Evolutionary conservation across 2,329 filamentous ascomycete species (phyloP).

Genomic region (Epichloe glyceriae): DNA sequence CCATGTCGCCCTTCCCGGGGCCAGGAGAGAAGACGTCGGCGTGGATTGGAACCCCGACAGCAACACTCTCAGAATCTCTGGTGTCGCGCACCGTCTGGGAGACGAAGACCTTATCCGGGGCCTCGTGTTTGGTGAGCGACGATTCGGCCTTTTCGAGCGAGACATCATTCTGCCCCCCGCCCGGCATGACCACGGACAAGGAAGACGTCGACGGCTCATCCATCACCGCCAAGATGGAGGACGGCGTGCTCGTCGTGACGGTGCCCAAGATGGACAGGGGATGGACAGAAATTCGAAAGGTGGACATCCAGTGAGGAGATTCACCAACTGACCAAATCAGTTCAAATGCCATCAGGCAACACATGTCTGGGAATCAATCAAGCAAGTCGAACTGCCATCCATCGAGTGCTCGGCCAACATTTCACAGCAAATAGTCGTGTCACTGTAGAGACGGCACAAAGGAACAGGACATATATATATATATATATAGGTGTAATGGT

Average conservation of each 20-base stretch:
- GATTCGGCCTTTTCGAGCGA: conserved; percentile 62
- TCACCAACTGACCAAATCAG: no score
- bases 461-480: not conserved
- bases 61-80: conserved; percentile 51
- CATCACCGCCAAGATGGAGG: conserved; percentile 65
- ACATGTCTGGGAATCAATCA: no score
- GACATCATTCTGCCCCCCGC: conserved; percentile 48
- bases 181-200: conserved; percentile 23
- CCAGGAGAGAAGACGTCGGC: conserved; percentile 64
- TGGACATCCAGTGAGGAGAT: conserved; percentile 37
- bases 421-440: no score
- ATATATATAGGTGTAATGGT: no score
- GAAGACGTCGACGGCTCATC: conserved; percentile 51
- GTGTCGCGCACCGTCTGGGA: conserved; percentile 60
- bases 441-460: no score
- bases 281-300: conserved; percentile 49
- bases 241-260: conserved; percentile 64
- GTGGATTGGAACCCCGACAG: conserved; percentile 65
- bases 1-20: conserved; percentile 66
- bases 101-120: conserved; percentile 56
- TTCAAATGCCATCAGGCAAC: no score
- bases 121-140: conserved; percentile 51
- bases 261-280: conserved; percentile 60
- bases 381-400: no score
- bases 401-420: no score